Evolutionary conservation across 345 rosid genomes (phyloP), one percentile per base, ranked within the genome.

Genomic region (Aegle marmelos): DNA sequence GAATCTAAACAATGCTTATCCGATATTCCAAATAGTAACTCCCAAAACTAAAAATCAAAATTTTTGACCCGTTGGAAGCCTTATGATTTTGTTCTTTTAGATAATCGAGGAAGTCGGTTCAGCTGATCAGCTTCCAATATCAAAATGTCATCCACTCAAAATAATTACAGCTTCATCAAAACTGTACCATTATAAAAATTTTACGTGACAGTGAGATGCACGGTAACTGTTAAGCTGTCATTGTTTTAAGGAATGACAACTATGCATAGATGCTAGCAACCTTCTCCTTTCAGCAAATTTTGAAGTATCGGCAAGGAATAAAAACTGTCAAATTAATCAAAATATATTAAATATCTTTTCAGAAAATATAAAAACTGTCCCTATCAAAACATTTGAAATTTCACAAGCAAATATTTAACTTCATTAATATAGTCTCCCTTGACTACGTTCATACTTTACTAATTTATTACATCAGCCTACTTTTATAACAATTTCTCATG

Each of bases 151-250:
- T 62, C 39, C 69, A 63, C 34, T 57, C 58, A 33, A 6, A 73
- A 30, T 28, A 48, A 45, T 78, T 67, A 81, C 33, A 48, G 75
- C 62, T 6, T 81, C 75, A 59, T 39, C 80, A 67, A 25, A 81
- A 81, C 54, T 3, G 17, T 28, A 36, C 36, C 58, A 70, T 45
- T 68, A 53, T 79, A 45, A 2, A 69, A 25, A 27, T 14, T 33
- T 28, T 56, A 10, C 70, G 37, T 77, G 79, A 74, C 28, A 77
- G 37, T 50, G 74, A 73, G 64, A 59, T 71, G 75, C 45, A 75
- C 72, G 66, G 76, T 66, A 74, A 77, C 81, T 24, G 86, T 78
- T 81, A 81, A 76, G 82, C 80, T 81, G 86, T 84, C 86, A 45
- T 50, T 81, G 78, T 81, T 76, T 75, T 56, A 57, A 67, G 36